Conservation (phyloP, 176 grass and related monocot genomes). For the Oryza australiensis region DNA sequence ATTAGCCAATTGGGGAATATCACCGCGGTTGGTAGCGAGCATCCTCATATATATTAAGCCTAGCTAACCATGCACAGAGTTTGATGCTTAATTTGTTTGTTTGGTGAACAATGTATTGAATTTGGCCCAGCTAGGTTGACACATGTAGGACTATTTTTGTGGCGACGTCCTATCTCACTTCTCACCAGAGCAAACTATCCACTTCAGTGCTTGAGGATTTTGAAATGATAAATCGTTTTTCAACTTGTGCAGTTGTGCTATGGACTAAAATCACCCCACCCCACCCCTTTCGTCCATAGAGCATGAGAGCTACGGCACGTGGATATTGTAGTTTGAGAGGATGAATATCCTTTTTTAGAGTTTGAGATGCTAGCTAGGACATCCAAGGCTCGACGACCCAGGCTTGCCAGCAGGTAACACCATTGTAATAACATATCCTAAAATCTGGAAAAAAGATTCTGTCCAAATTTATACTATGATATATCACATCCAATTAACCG, state of each 20-base stretch:
- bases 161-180: neutral
- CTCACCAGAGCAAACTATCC: neutral
- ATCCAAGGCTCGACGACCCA: neutral
- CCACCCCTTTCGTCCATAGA: too few species aligned
- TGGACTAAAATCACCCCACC: too few species aligned
- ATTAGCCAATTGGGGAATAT: conserved; percentile 20
- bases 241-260: neutral
- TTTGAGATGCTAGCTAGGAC: neutral
- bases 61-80: neutral
- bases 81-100: neutral
- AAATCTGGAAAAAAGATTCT: too few species aligned
- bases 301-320: neutral
- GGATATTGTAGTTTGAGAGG: neutral
- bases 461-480: too few species aligned
- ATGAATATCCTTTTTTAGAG: neutral
- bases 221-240: neutral
- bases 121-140: neutral
- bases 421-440: too few species aligned
- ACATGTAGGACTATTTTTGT: neutral
- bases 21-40: conserved; percentile 19
- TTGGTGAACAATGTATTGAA: neutral
- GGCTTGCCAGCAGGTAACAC: too few species aligned
- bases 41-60: neutral
- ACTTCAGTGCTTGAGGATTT: neutral
- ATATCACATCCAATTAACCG: too few species aligned